Evolutionary conservation across 2,329 filamentous ascomycete genomes (phyloP), one percentile per base, ranked within the genome.

Genomic region (Myriangium duriaei): DNA sequence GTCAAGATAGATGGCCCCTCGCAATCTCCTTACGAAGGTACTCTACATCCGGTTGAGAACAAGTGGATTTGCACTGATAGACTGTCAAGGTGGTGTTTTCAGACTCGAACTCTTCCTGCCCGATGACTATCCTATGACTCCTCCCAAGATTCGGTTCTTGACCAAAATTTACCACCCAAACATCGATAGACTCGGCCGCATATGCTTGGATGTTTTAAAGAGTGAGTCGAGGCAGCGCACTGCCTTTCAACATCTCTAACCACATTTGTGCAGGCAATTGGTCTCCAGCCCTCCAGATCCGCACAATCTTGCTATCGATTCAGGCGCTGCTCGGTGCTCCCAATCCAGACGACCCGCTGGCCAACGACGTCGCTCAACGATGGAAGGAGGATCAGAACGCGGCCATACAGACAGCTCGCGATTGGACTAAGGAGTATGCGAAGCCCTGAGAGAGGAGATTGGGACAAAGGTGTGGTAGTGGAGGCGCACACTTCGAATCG

Each of bases 161-260:
- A 98, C 92, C 51, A 95, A 94, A 66, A 96, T 98, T 61, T 98
- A 96, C 64, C 92, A 98, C 60, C 91, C 91, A 37, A 98, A 98
- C 60, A 95, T 98, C 51, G 91, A 98, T 60, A 92, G 92, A 63
- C 76, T 98, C 2, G 91, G 91, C 43, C 81, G 91, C 43, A 98
- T 98, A 63, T 98, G 92, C 58, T 67, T 98, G 34, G 91, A 98
- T 58, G 91, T 98, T 21, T 66, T 98, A 41, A 98, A 98, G 70
- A 94, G 91, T 93, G 67, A 6, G 46, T 10, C 14, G 5, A 15
- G 30, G 11, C 7, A 13, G 6, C 11, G 13, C 24, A 7, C 29
- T n/a, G 3, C 11, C 10, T 32, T 12, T 19, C 13, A 24, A 14
- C 13, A 15, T 14, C 6, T 4, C 14, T 30, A 11, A 29, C 42